A percentile compares a stretch with the other conserved stretches of the same genome.
Conservation (phyloP, 129 eudicot genomes). For the Chrysanthemum lavandulifolium region DNA sequence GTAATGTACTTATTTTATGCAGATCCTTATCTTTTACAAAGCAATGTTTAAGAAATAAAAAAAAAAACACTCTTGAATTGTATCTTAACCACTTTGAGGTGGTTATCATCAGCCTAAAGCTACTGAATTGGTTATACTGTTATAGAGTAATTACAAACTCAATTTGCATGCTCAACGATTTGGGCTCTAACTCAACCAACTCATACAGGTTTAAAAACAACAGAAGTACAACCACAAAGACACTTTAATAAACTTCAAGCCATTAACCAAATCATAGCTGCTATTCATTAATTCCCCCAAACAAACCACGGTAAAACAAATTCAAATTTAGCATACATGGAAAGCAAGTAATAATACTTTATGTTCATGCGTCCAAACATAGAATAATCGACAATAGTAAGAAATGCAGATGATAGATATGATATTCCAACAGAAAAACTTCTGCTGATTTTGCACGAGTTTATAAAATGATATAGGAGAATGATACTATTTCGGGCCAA, state of each 20-base stretch:
- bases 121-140: no score
- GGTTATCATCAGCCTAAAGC: no score
- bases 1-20: no score
- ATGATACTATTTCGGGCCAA: conserved; percentile 42
- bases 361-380: conserved; percentile 21
- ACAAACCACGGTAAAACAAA: background rate
- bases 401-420: conserved; percentile 7
- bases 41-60: no score
- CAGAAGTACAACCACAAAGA: background rate
- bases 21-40: no score
- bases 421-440: conserved; percentile 19
- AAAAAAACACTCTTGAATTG: no score
- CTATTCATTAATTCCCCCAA: background rate
- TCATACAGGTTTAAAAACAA: background rate
- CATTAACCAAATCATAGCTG: background rate
- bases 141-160: no score
- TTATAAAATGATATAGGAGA: background rate
- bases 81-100: no score
- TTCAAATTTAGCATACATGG: background rate
- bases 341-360: conserved; percentile 6
- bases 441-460: conserved; percentile 19
- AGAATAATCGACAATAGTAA: conserved; percentile 1
- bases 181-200: background rate
- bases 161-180: no score
- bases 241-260: background rate